These are phyloP conservation scores for Ophiostoma australiae DNA, from an alignment of 2,329 filamentous ascomycete genomes.

Conservation along the genomic window DNA sequence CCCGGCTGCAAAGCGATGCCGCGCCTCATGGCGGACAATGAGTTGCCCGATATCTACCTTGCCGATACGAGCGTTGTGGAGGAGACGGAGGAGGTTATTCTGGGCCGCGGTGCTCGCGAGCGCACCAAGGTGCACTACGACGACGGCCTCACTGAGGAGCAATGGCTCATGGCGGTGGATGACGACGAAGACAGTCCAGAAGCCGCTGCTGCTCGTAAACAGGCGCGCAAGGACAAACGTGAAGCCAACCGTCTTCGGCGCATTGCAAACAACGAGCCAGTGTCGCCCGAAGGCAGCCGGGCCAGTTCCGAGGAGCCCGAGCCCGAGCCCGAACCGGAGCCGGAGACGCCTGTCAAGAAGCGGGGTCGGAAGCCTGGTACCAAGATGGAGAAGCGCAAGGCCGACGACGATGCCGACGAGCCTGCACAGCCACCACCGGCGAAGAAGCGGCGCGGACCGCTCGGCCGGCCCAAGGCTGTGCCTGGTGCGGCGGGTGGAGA, in stretches of 20 bases:
- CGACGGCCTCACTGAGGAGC: conserved; percentile 95
- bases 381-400: conserved; percentile 83
- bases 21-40: conserved; percentile 79
- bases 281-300: conserved; percentile 72
- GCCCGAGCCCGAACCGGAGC: conserved; percentile 29
- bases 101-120: conserved; percentile 89
- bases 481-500: conserved; percentile 33
- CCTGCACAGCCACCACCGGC: conserved; percentile 69
- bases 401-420: conserved; percentile 70
- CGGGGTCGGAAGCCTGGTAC: conserved; percentile 72
- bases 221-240: conserved; percentile 75
- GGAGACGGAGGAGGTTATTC: conserved; percentile 67
- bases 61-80: conserved; percentile 80
- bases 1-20: conserved; percentile 60
- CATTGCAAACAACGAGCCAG: conserved; percentile 36
- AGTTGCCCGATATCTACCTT: conserved; percentile 91
- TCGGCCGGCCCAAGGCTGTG: conserved; percentile 62
- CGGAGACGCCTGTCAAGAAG: conserved; percentile 69
- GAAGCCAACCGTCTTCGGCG: conserved; percentile 69
- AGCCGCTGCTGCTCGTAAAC: conserved; percentile 84
- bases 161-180: conserved; percentile 97
- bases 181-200: conserved; percentile 94
- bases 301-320: conserved; percentile 70
- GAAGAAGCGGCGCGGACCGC: conserved; percentile 71
- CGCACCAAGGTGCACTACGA: conserved; percentile 93